Base-by-base conservation (phyloP, 2,329 filamentous ascomycete genomes). In the Neonectria coccinea region DNA sequence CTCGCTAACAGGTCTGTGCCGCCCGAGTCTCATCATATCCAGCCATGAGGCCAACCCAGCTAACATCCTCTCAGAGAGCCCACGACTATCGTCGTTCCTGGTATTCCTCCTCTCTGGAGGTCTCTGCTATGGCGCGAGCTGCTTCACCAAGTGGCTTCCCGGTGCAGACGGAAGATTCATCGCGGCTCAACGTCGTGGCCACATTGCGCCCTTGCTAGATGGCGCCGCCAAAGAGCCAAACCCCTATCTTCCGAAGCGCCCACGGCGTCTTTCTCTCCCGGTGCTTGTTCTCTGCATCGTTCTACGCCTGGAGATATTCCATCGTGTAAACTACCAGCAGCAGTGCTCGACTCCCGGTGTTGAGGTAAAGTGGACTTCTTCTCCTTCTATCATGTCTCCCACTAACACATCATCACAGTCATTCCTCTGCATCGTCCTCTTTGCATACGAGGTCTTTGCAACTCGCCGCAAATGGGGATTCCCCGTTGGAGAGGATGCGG, bases 301-400 rank as follows among this genome's bases (percentile, higher is more conserved):
- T 2, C 33, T 84, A 9, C 81, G 86, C 5, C 71, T 87, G 16
- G 83, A 86, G 64, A 72, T 84, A 2, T 82, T 84, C 39, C 79
- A 85, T 56, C 76, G 74, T 33, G 80, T 86, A 1, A 79, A 82
- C 14, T 74, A 76, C 27, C 79, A 83, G 62, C 79, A 85, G 39
- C 85, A 87, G 73, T 88, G 86, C 70, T 79, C 84, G 7, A 77
- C 74, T 12, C 77, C 81, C 20, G 85, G 85, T 3, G 68, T 87
- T 16, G 84, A 87, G 80, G 85, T 79, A 67, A 71, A 22, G 36
- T 31, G 5, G 14, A 4, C 39, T 14, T n/a, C 41, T 12, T 14
- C 14, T 12, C 5, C 18, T 14, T 2, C 27, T 33, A 25, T 6
- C 25, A 25, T 11, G 12, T 51, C 16, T 16, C 36, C 29, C 14